Conservation (phyloP, 2,329 filamentous ascomycete genomes). For the Domatiomyces globalis region DNA sequence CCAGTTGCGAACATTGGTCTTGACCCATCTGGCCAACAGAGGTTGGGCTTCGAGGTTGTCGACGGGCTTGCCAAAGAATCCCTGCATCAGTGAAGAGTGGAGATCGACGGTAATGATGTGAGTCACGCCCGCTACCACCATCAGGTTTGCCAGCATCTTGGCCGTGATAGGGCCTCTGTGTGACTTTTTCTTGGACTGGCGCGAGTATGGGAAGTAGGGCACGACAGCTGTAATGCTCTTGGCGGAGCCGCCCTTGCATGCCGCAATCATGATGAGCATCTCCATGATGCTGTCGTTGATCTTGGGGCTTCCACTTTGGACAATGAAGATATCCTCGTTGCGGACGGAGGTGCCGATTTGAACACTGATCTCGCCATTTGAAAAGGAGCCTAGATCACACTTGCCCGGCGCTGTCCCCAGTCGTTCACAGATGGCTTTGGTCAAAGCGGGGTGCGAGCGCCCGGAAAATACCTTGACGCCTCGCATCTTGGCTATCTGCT, state of each 20-base stretch:
- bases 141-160: constrained; percentile 88
- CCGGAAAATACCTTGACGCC: constrained; percentile 55
- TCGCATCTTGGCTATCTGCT: constrained; percentile 36
- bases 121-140: constrained; percentile 85
- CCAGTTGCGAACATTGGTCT: constrained; percentile 69
- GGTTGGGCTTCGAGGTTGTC: constrained; percentile 96
- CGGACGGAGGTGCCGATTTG: constrained; percentile 60
- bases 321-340: constrained; percentile 97
- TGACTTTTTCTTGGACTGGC: constrained; percentile 98
- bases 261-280: constrained; percentile 96
- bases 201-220: constrained; percentile 74
- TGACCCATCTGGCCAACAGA: constrained; percentile 89
- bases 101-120: constrained; percentile 96
- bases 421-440: constrained; percentile 52
- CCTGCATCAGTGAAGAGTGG: constrained; percentile 96
- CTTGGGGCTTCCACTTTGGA: constrained; percentile 87
- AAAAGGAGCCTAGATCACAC: constrained; percentile 51
- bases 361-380: constrained; percentile 56
- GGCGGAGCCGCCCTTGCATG: constrained; percentile 93
- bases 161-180: constrained; percentile 93
- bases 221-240: constrained; percentile 29
- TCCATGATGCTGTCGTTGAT: constrained; percentile 99
- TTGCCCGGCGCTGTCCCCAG: constrained; percentile 46
- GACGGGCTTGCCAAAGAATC: constrained; percentile 94
- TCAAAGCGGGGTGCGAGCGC: constrained; percentile 49